Percentiles rank a stretch among this genome's conserved stretches.
Evolutionary conservation across 2,329 filamentous ascomycete genomes (phyloP).

Genomic region (Rhinocladiella mackenziei): DNA sequence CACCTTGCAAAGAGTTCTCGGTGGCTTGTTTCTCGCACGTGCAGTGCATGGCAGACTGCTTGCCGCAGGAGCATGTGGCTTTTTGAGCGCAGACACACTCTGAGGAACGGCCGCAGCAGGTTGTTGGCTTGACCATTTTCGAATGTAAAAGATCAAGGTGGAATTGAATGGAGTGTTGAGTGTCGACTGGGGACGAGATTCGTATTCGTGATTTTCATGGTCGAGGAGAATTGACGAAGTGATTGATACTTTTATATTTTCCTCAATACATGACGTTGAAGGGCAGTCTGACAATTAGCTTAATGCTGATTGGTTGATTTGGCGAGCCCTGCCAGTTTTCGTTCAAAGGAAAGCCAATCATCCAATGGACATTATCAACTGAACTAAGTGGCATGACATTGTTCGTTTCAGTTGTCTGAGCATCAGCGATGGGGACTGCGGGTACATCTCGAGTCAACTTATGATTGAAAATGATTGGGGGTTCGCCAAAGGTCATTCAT

Average conservation of each 20-base stretch:
- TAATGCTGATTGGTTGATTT: constrained; percentile 5
- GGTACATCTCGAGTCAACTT: too few relatives aligned
- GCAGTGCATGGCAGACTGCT: constrained; percentile 82
- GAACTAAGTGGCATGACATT: neutral
- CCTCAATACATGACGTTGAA: neutral
- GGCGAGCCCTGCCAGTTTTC: neutral
- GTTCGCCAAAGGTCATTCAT: too few relatives aligned
- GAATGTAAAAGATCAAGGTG: neutral
- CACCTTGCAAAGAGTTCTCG: constrained; percentile 70
- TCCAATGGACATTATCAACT: neutral
- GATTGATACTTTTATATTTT: constrained; percentile 1
- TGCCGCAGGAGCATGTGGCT: constrained; percentile 78
- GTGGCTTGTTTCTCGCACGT: constrained; percentile 69
- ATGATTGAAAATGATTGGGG: too few relatives aligned
- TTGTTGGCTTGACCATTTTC: constrained; percentile 48
- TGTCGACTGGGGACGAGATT: too few relatives aligned
- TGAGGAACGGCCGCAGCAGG: constrained; percentile 58
- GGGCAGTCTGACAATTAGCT: constrained; percentile 4
- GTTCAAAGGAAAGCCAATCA: neutral
- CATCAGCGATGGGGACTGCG: too few relatives aligned
- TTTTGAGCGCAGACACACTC: constrained; percentile 57
- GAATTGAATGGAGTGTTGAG: constrained; percentile 17
- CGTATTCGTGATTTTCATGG: too few relatives aligned
- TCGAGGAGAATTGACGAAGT: neutral
- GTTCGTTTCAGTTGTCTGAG: too few relatives aligned